A percentile compares a stretch with the other conserved stretches of the same genome.
These are phyloP conservation scores for Mortierella antarctica DNA, from an alignment of 192 early-diverging fungal genomes.

Conservation along the genomic window DNA sequence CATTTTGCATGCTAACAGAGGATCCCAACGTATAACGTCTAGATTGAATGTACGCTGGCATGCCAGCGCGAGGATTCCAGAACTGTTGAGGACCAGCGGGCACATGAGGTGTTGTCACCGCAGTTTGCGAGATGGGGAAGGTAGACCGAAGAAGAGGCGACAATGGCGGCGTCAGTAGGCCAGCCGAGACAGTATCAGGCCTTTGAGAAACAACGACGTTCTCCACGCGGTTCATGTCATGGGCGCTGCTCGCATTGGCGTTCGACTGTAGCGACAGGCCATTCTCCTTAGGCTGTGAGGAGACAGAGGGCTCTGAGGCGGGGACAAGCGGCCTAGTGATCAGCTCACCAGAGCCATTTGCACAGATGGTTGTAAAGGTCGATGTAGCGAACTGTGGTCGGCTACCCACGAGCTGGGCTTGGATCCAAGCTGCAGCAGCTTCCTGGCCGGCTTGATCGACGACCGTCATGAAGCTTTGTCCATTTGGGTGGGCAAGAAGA, in stretches of 20 bases:
- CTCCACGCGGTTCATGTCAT: neutral
- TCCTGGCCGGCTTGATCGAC: neutral
- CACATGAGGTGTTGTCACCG: neutral
- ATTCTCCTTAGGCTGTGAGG: neutral
- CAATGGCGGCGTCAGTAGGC: conserved; percentile 17
- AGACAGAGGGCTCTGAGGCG: too few relatives aligned
- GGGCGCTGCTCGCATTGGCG: neutral
- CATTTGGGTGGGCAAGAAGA: neutral
- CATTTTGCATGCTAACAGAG: too few relatives aligned
- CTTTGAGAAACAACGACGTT: neutral
- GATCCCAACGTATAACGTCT: too few relatives aligned
- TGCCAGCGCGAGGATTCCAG: neutral
- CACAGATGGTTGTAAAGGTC: conserved; percentile 18
- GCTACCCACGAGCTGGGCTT: conserved; percentile 8
- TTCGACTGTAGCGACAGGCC: neutral
- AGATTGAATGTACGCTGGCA: too few relatives aligned
- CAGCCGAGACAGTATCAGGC: neutral
- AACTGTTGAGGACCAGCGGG: neutral
- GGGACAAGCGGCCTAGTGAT: conserved; percentile 19
- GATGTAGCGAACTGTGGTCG: conserved; percentile 35
- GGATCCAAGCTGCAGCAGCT: neutral
- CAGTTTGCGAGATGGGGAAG: neutral
- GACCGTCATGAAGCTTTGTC: neutral
- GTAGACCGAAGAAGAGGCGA: conserved; percentile 19
- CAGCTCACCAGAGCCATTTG: conserved; percentile 2